Base-by-base conservation (phyloP, 176 grass and related monocot species). In the Hyparrhenia diplandra region DNA sequence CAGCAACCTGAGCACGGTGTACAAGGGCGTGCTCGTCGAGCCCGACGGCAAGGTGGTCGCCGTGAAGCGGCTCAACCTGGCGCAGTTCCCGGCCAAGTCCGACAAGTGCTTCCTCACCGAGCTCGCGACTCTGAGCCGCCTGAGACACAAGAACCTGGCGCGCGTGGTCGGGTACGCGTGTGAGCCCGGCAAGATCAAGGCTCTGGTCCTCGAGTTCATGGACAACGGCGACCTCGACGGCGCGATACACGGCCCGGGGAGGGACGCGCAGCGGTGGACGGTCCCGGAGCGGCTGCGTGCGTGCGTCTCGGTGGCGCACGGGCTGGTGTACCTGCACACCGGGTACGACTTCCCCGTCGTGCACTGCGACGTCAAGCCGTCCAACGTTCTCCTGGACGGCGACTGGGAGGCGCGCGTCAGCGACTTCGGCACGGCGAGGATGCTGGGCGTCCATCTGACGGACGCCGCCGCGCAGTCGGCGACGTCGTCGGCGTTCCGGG, bases 341-440 rank as follows among this genome's bases (percentile, higher is more conserved):
- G 86, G 88, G 3, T 98, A 95, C 72, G 92, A 89, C 9, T 91
- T 89, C 68, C 95, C 90, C 40, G 76, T 98, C 51, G 84, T 95
- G 64, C 96, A 98, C 78, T 95, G 95, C 69, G 90, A 98, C 88
- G 80, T 98, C 65, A 98, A 98, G 79, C 96, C 96, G 20, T 95
- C 92, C 0, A 98, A 98, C 81, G 90, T 98, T 1, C 86, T 98
- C 20, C 80, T 98, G 5, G 92, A 95, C 79, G 12, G 9, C 35
- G 62, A 98, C 65, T 90, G 89, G 92, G 96, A 91, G 63, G 90
- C 84, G 12, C 92, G 78, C 27, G 90, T 98, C 65, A 78, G 90
- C 70, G 88, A 95, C 64, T 98, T 98, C 36, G 96, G 96, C 40
- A 95, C 90, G 23, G 92, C 86, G 23, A 82, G 90, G 39, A 93